Base-by-base conservation (phyloP, 2,329 filamentous ascomycete species). In the Alternaria alternata region DNA sequence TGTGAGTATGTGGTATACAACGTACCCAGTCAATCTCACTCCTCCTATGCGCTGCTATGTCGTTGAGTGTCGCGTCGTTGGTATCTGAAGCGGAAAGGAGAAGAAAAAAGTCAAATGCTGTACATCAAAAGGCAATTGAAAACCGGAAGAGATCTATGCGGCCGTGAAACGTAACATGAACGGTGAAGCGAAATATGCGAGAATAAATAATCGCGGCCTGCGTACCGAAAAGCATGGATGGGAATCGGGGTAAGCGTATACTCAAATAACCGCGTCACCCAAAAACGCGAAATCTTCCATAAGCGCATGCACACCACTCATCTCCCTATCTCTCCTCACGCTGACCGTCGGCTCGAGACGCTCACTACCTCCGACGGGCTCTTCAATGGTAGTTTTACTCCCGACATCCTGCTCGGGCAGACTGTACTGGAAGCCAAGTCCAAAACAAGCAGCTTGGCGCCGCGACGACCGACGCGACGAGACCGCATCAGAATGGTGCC, bases 211-310 rank as follows among this genome's bases (percentile, higher is more conserved):
- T 22, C 4, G 34, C 36, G 34, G 38, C 22, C 36, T 30, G 34
- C 34, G 34, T 38, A n/a, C 16, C 5, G 12, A 24, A 24, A 24
- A 14, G 8, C 20, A 42, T 42, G 39, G 12, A 12, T 41, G 8
- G 6, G 1, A 16, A 20, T 51, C 34, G 48, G 39, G 12, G 11
- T 24, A 36, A 44, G 41, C n/a, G 20, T 41, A 51, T 20, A 26
- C 20, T 70, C 42, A 76, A 5, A 71, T 51, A 26, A 78, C 75
- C 7, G 70, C 62, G 14, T 75, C 75, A 5, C 74, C 70, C 2
- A 78, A 59, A 28, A 76, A 78, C 0, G 62, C 68, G 57, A 78
- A 78, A n/a, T 77, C 75, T 39, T 68, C 66, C 58, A 78, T 69
- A 2, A 78, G 63, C 49, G 59, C 59, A 36, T 66, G 66, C 0